Conservation (phyloP, 768 basidiomycete species). For the Pholiota conissans region DNA sequence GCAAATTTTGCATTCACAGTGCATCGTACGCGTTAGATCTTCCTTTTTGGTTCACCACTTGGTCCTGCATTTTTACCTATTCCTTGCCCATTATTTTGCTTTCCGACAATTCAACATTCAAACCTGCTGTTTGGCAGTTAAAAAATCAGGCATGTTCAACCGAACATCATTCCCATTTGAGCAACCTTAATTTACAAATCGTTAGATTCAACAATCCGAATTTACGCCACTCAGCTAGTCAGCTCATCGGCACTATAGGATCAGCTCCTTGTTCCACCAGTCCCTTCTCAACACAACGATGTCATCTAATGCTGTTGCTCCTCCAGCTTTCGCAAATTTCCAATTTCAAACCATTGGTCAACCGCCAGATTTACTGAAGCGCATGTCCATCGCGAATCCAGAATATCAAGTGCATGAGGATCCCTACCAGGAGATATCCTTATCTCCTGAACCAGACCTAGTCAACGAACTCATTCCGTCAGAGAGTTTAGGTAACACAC, state of each 20-base stretch:
- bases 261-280: background rate
- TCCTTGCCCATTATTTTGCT: too few species aligned
- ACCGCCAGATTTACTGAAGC: constrained; percentile 49
- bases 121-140: too few species aligned
- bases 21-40: too few species aligned
- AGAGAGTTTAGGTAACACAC: background rate
- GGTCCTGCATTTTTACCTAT: background rate
- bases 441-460: constrained; percentile 7
- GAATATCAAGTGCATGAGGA: constrained; percentile 13
- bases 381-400: constrained; percentile 40
- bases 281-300: background rate
- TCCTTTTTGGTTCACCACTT: background rate
- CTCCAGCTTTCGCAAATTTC: constrained; percentile 39
- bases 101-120: too few species aligned
- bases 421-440: background rate
- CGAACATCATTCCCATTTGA: background rate
- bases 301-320: background rate
- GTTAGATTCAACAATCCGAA: background rate
- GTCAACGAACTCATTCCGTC: constrained; percentile 2
- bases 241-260: background rate
- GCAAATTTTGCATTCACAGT: background rate
- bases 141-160: background rate
- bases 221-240: too few species aligned
- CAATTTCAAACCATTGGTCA: constrained; percentile 56
- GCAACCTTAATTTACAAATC: background rate